Conservation (phyloP, 257 asterid species). For the Nicotiana otophora region DNA sequence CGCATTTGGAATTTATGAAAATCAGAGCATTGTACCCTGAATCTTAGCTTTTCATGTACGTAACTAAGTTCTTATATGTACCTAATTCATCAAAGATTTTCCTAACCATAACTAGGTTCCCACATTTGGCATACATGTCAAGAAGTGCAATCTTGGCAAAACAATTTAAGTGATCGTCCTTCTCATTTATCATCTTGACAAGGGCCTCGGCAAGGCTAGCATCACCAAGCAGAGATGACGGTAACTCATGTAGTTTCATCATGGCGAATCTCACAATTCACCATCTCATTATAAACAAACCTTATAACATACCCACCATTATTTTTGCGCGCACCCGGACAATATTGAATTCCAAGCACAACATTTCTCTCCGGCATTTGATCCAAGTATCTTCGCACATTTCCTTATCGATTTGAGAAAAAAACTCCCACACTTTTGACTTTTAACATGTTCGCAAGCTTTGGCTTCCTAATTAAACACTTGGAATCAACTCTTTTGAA, state of each 20-base stretch:
- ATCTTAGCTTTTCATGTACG: constrained; percentile 57
- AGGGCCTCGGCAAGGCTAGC: constrained; percentile 34
- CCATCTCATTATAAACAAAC: constrained; percentile 47
- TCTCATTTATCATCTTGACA: constrained; percentile 33
- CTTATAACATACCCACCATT: constrained; percentile 23
- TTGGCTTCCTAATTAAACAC: too few species aligned
- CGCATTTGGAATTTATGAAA: constrained; percentile 74
- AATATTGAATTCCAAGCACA: constrained; percentile 82
- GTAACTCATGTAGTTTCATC: constrained; percentile 59
- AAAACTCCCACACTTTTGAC: too few species aligned
- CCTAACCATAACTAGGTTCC: constrained; percentile 46
- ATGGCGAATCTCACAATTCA: constrained; percentile 36
- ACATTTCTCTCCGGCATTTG: constrained; percentile 48
- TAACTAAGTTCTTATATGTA: constrained; percentile 30
- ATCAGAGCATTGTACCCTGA: constrained; percentile 48
- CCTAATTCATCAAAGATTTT: constrained; percentile 50
- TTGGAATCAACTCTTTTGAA: too few species aligned
- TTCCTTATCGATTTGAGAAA: neutral
- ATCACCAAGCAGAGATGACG: constrained; percentile 47
- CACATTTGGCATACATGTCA: constrained; percentile 67
- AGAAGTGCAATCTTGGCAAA: constrained; percentile 57
- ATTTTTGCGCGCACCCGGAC: constrained; percentile 52
- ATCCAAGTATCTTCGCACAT: constrained; percentile 54
- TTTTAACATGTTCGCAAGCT: too few species aligned
- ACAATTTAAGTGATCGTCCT: constrained; percentile 22